Base-by-base conservation (phyloP, 805 yeast genomes). In the Kodamaea restingae region DNA sequence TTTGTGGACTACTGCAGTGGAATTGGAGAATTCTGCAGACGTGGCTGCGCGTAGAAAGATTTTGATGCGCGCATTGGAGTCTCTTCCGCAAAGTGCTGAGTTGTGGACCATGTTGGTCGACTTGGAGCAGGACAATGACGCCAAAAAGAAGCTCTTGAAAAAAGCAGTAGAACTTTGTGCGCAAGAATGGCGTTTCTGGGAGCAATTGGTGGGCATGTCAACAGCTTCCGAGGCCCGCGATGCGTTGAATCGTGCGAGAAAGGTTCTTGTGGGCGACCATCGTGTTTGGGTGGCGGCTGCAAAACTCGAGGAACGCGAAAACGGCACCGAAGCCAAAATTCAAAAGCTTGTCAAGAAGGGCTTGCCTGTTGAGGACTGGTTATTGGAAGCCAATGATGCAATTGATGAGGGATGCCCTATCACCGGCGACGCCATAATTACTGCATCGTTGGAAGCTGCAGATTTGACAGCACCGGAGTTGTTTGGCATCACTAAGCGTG, bases 151-250 rank as follows among this genome's bases (percentile, higher is more conserved):
- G 44, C 70, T 88, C 41, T 58, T 87, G 3, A 44, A 54, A 1
- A 82, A 81, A 39, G 91, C 96, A 0, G 70, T 81, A 0, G 84
- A 81, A 44, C 56, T 87, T 17, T 70, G 86, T 15, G 88, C 96
- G 0, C 41, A 59, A 1, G 74, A 83, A 25, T 72, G 83, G 51
- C 74, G 72, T 1, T 63, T 90, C 32, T 85, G 95, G 95, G 54
- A 76, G 7, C 67, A 15, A 6, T 27, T 27, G 17, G 31, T 14
- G 31, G 31, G 70, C 15, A 41, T 77, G 9, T 73, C 74, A 21
- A 52, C 56, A 2, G 64, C 68, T 41, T 51, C 58, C 4, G 76
- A 73, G 7, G 81, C 90, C 0, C 76, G 75, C 46, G 53, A 60
- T 14, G 63, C 78, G 0, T 60, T 88, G 22, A 78, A 78, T 47